Conservation (phyloP, 1,284 basidiomycete genomes). For the Inonotus hispidus region DNA sequence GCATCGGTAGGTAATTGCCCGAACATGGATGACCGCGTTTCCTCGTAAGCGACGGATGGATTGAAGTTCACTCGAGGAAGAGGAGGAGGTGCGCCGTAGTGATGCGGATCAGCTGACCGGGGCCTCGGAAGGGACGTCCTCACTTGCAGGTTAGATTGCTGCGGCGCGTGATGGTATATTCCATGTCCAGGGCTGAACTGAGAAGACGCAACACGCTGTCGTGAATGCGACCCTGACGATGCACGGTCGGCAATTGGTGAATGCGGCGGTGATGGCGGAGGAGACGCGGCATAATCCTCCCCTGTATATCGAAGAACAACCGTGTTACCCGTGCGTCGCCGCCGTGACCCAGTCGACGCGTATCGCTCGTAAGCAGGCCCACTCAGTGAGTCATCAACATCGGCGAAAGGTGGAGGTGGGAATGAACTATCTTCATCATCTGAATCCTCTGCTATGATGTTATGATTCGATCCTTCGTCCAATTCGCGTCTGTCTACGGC, state of each 20-base stretch:
- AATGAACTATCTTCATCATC: constrained; percentile 29
- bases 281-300: constrained; percentile 14
- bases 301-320: constrained; percentile 20
- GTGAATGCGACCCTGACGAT: background rate
- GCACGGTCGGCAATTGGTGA: constrained; percentile 4
- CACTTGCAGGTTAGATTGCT: constrained; percentile 11
- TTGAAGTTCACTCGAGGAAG: constrained; percentile 31
- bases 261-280: constrained; percentile 14
- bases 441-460: constrained; percentile 21
- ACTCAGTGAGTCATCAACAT: constrained; percentile 35
- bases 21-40: background rate
- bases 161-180: constrained; percentile 10
- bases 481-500: constrained; percentile 13
- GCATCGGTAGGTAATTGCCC: constrained; percentile 17
- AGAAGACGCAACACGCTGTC: constrained; percentile 3
- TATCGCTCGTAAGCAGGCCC: constrained; percentile 35
- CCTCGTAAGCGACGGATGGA: constrained; percentile 43
- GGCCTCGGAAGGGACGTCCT: constrained; percentile 9
- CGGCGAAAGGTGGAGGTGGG: constrained; percentile 39
- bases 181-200: background rate
- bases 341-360: constrained; percentile 27
- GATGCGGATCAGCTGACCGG: constrained; percentile 16
- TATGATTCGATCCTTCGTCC: constrained; percentile 8
- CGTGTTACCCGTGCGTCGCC: constrained; percentile 23
- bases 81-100: background rate